Evolutionary conservation across 2,329 filamentous ascomycete genomes (phyloP), one percentile per base, ranked within the genome.

Genomic region (Calonectria ilicicola): DNA sequence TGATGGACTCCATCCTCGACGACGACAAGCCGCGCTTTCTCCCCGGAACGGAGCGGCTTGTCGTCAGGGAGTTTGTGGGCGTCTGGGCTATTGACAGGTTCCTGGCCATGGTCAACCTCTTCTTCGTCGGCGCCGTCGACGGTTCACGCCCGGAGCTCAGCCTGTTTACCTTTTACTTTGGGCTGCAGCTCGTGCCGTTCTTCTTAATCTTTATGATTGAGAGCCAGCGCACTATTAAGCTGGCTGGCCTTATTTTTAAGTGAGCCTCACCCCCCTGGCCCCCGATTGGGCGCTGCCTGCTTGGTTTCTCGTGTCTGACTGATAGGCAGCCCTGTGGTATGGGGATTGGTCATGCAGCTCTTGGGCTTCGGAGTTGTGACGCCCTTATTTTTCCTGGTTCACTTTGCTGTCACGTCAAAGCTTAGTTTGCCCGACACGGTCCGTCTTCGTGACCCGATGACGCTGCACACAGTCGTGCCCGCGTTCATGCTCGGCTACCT

Each of bases 111-210:
- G 51, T 64, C 2, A 79, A 80, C 23, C 51, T 79, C 14, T 66
- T 80, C 35, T 81, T 76, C 72, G 73, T 74, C 6, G 75, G 76
- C 32, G 74, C 79, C 8, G 69, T 67, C 0, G 79, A 80, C 70
- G 78, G 78, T 0, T 79, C 78, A 12, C 68, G 69, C 15, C 78
- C 78, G 0, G 76, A 74, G 49, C 44, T 79, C 19, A 76, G 76
- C 23, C 65, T 81, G 23, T 76, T 77, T 19, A 66, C 53, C 5
- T 70, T 79, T 19, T 73, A 68, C n/a, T 81, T 81, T 40, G 79
- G 60, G 0, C 71, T 69, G 2, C 79, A 81, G 73, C 26, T 79
- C 1, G 58, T 76, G 17, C 21, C 72, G 3, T 67, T 74, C n/a
- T 74, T 80, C 10, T 47, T 68, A 21, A 67, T 81, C 12, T n/a